Percentiles rank a stretch among this genome's conserved stretches.
These are phyloP conservation scores for Pythium guiyangense DNA, from an alignment of 352 stramenopile species.

Conservation along the genomic window DNA sequence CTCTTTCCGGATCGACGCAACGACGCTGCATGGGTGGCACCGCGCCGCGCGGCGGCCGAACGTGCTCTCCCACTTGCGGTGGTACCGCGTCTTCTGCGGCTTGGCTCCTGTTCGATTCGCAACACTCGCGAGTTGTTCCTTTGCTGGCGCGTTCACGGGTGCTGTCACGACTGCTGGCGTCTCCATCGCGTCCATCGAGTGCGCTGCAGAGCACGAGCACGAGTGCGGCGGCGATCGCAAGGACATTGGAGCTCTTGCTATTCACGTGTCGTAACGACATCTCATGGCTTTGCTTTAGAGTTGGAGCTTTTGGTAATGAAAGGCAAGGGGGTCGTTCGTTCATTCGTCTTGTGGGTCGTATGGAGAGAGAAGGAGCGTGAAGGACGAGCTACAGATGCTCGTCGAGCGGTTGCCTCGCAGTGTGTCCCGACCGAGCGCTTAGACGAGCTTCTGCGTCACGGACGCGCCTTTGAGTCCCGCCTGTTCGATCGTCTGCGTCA, in stretches of 20 bases:
- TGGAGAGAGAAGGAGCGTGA: too few species aligned
- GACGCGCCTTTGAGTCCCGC: conserved; percentile 90
- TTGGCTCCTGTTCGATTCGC: conserved; percentile 3
- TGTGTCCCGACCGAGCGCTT: conserved; percentile 13
- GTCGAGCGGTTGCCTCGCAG: too few species aligned
- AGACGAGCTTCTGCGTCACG: conserved; percentile 91
- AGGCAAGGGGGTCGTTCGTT: too few species aligned
- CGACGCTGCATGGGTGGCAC: conserved; percentile 28
- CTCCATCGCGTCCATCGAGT: too few species aligned
- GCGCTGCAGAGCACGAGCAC: too few species aligned
- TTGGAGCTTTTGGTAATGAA: too few species aligned
- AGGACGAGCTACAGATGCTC: too few species aligned
- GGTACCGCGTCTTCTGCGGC: conserved; percentile 28
- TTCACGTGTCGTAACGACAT: too few species aligned
- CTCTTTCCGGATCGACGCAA: conserved; percentile 45
- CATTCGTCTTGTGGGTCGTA: too few species aligned
- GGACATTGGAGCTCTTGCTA: too few species aligned
- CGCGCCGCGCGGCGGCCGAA: conserved; percentile 25
- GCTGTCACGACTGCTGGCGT: background rate
- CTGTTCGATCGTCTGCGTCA: conserved; percentile 84
- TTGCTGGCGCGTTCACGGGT: background rate
- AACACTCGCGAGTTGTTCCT: background rate
- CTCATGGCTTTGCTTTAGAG: too few species aligned
- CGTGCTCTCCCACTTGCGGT: conserved; percentile 43
- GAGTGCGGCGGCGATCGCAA: too few species aligned